A percentile compares a stretch with the other conserved stretches of the same genome.
Evolutionary conservation across 805 yeast genomes (phyloP).

Genomic region (Saturnispora dispora): DNA sequence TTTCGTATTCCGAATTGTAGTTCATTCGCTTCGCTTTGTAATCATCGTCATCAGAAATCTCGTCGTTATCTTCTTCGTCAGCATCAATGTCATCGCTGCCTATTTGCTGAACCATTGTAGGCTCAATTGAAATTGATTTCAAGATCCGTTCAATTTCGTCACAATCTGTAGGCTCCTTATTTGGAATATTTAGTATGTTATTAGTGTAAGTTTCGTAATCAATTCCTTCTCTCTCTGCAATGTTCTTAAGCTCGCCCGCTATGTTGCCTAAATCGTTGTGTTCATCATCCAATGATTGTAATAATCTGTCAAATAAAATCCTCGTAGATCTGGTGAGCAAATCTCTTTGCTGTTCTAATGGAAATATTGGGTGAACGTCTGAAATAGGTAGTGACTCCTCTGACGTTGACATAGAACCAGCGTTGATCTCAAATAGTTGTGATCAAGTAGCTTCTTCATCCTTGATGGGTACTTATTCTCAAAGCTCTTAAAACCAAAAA

Average conservation of each 20-base stretch:
- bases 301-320: slow-evolving; percentile 20
- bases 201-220: background rate
- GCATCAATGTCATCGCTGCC: background rate
- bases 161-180: background rate
- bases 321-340: slow-evolving; percentile 10
- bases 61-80: background rate
- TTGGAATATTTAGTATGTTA: background rate
- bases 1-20: slow-evolving; percentile 4
- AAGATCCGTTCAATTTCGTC: slow-evolving; percentile 2
- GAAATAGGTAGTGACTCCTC: background rate
- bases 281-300: slow-evolving; percentile 25
- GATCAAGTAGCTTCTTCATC: background rate
- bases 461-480: background rate
- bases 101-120: background rate
- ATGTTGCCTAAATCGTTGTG: slow-evolving; percentile 18
- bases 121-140: background rate
- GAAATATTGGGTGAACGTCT: background rate
- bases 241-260: background rate
- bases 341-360: background rate
- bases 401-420: background rate
- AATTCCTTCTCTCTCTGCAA: slow-evolving; percentile 2
- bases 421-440: background rate
- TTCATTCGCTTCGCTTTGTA: background rate
- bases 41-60: background rate
- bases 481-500: background rate